Base-by-base conservation (phyloP, 139 green algal species). In the Chlorella ohadii region DNA sequence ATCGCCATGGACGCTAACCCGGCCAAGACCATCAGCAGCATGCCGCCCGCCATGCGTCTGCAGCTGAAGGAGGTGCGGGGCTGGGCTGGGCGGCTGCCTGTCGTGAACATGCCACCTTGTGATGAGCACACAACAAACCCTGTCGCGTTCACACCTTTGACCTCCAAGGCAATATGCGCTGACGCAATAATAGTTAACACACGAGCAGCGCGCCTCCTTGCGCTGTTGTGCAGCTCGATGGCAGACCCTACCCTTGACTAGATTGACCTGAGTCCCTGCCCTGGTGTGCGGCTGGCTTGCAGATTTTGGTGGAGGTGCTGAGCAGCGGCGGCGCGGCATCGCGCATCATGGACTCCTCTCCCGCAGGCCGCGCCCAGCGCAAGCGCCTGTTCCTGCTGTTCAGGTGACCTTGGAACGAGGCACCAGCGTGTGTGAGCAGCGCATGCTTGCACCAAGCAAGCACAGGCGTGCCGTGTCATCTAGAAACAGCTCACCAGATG, bases 321-420 rank as follows among this genome's bases (percentile, higher is more conserved):
- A 57, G 59, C 63, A 81, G 72, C 73, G 47, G 66, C 23, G 34
- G 31, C 17, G 59, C 63, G 28, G 72, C 85, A 1, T 61, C 67
- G 36, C 80, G 70, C 25, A 34, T 83, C n/a, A 34, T 47, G 23
- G 70, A 86, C 39, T 13, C 25, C 31, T 79, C 78, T 4, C 71
- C 84, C 28, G 70, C 78, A 28, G 85, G 59, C 23, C 77, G 86
- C 36, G 86, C 79, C 22, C 72, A 87, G 81, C 84, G 81, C 67
- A 87, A 84, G 47, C 73, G 86, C 16, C 73, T 89, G 28, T 65
- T 57, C n/a, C 61, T 89, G 47, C 47, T 89, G 16, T 86, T 86
- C 63, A 72, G 61, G 41, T 67, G 36, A 39, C 47, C 7, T 25
- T 39, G 31, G 19, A 11, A 34, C 9, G n/a, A n/a, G n/a, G n/a